Base-by-base conservation (phyloP, 1,139 yeast genomes). In the Protomyces gravidus region DNA sequence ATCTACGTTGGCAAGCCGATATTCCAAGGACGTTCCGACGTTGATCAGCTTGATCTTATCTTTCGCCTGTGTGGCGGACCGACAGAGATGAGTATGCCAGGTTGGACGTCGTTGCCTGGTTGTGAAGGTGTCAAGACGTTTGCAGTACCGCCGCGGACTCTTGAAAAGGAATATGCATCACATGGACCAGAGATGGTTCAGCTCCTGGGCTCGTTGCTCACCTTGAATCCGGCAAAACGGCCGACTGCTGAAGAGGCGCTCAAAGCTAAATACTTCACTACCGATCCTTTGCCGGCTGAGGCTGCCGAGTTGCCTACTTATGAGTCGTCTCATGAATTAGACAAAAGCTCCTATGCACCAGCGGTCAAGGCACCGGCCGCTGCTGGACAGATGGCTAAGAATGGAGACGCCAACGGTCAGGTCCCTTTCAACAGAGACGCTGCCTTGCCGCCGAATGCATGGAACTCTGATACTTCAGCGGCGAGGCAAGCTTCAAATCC, bases 301-400 rank as follows among this genome's bases (percentile, higher is more conserved):
- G 80, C 82, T 0, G 68, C 72, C 13, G 80, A 80, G n/a, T 72
- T 87, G 51, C 92, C 95, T 0, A 73, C 72, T 50, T 86, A 85
- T 67, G 89, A 86, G 64, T 95, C 90, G 65, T 83, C 95, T 64
- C 97, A 92, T 70, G 97, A 92, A 70, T 81, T 89, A 45, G 95
- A 87, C 68, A 82, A 83, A 59, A 84, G 86, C 63, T 76, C 82
- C 27, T 32, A 53, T 21, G 51, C 47, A 2, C 40, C 58, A 4
- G 36, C 51, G 15, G 51, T 51, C 3, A 53, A 27, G 17, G 58
- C 58, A 25, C 58, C 58, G 5, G 58, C 47, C 15, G 58, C 51
- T 17, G 58, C 58, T 7, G 58, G 58, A 7, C 46, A 45, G 28
- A 53, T 53, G 58, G 39, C 48, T 15, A 32, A 23, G 28, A 51